Evolutionary conservation across 495 filamentous ascomycete genomes (phyloP).

Genomic region (Aspergillus hancockii): DNA sequence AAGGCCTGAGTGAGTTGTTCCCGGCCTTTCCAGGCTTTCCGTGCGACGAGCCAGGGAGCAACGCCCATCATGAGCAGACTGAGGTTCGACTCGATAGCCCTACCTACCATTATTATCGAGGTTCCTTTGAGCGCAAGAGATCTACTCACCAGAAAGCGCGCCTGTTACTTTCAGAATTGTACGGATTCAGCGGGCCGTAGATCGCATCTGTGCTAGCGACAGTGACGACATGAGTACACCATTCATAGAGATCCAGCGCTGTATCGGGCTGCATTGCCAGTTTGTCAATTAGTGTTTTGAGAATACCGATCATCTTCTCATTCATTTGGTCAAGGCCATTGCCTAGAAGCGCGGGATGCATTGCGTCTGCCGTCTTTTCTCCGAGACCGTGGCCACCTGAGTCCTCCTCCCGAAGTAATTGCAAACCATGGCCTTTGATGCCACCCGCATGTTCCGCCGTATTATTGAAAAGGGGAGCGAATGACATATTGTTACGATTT

Average conservation of each 20-base stretch:
- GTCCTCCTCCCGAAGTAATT: conserved; percentile 21
- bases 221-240: conserved; percentile 46
- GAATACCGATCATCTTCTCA: conserved; percentile 21
- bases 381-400: conserved; percentile 24
- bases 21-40: conserved; percentile 41
- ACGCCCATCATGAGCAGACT: conserved; percentile 33
- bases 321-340: conserved; percentile 32
- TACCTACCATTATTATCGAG: conserved; percentile 3
- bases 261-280: not conserved
- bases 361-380: conserved; percentile 19
- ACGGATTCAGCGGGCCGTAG: conserved; percentile 55
- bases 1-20: conserved; percentile 39
- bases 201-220: conserved; percentile 48
- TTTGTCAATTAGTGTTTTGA: conserved; percentile 22
- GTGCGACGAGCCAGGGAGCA: conserved; percentile 40
- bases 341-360: conserved; percentile 30
- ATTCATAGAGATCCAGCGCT: conserved; percentile 33
- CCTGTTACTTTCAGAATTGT: conserved; percentile 33
- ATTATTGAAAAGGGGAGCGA: conserved; percentile 35
- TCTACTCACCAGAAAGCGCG: conserved; percentile 48
- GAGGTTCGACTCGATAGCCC: conserved; percentile 47
- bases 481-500: conserved; percentile 38
- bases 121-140: not conserved
- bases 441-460: conserved; percentile 24
- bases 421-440: conserved; percentile 12